These are phyloP conservation scores for Brassica napus DNA, from an alignment of 345 rosid species.

Conservation along the genomic window Da-Ae NC_063452.1:5896001-5896500, in stretches of 20 bases:
- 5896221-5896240: constrained; percentile 3
- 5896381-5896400: not conserved
- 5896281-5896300: not conserved
- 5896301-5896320: not conserved
- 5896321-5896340: not conserved
- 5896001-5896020: not conserved
- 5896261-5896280: not conserved
- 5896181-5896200: not conserved
- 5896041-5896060: not conserved
- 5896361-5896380: not conserved
- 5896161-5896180: not conserved
- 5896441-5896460: not conserved
- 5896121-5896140: constrained; percentile 18
- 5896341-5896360: not conserved
- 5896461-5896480: not conserved
- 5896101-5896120: not conserved
- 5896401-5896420: not conserved
- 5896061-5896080: constrained; percentile 22
- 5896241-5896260: constrained; percentile 27
- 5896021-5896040: not conserved
- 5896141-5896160: not conserved
- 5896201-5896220: not conserved
- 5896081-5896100: constrained; percentile 10
- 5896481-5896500: not conserved
- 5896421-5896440: too few relatives aligned